A percentile compares a stretch with the other conserved stretches of the same genome.
phyloP scores from a whole-genome alignment of 2,329 filamentous ascomycete species.

The Cladosporium oxysporum region DNA sequence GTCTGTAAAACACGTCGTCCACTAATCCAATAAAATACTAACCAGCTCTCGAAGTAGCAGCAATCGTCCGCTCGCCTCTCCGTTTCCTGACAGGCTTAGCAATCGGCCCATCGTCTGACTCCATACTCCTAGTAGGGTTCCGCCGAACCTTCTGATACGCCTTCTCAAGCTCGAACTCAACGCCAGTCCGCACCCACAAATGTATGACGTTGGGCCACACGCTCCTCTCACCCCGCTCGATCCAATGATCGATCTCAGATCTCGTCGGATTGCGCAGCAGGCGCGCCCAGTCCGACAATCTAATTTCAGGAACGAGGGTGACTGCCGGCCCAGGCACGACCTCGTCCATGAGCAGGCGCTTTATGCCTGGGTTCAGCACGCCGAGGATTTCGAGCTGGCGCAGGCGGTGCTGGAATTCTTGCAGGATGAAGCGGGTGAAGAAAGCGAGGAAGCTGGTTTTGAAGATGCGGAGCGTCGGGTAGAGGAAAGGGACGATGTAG shows the following conservation, averaged over 20 bases:
- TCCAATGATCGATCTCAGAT: conserved; percentile 80
- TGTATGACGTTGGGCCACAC: conserved; percentile 90
- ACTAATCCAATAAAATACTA: not conserved
- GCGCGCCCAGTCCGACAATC: conserved; percentile 69
- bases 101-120: not conserved
- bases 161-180: conserved; percentile 85
- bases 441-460: conserved; percentile 4
- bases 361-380: conserved; percentile 22
- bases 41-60: not conserved
- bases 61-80: conserved; percentile 1
- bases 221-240: conserved; percentile 76
- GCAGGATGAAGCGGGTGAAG: conserved; percentile 65
- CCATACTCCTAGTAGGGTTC: not conserved
- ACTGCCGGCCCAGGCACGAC: conserved; percentile 75
- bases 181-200: conserved; percentile 75
- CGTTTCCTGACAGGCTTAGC: not conserved
- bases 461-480: conserved; percentile 8
- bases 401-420: conserved; percentile 79
- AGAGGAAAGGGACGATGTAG: conserved; percentile 72
- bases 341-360: conserved; percentile 51
- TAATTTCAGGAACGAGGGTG: conserved; percentile 79
- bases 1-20: not conserved
- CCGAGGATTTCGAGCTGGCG: conserved; percentile 78
- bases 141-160: conserved; percentile 73
- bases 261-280: conserved; percentile 81